Percentiles rank a stretch among this genome's conserved stretches.
Conservation (phyloP, 257 asterid species). For the Penstemon eatonii region DNA sequence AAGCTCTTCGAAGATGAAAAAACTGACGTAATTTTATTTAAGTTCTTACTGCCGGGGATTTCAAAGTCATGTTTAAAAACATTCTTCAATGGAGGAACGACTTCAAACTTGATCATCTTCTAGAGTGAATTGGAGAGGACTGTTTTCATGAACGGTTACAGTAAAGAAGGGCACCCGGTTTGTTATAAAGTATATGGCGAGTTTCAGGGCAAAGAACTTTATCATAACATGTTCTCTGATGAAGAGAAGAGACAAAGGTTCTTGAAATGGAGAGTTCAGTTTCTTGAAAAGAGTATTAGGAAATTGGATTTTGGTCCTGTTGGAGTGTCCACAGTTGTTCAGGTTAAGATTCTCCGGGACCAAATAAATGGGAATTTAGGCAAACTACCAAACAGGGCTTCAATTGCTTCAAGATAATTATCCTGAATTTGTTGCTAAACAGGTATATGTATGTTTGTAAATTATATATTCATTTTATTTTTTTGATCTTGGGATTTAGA, state of each 20-base stretch:
- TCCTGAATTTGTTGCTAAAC: conserved; percentile 48
- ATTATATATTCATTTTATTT: background rate
- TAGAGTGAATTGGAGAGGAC: conserved; percentile 26
- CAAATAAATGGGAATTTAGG: conserved; percentile 31
- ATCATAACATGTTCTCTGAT: conserved; percentile 31
- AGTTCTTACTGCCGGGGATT: conserved; percentile 41
- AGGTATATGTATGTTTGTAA: conserved; percentile 26
- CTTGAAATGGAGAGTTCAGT: conserved; percentile 37
- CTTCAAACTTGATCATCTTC: conserved; percentile 28
- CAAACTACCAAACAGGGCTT: conserved; percentile 34
- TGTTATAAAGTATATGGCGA: conserved; percentile 47
- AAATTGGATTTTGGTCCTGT: conserved; percentile 36
- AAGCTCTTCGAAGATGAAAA: conserved; percentile 36
- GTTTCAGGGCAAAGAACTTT: conserved; percentile 30
- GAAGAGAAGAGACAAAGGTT: conserved; percentile 36
- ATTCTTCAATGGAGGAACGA: conserved; percentile 35
- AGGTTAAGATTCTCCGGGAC: conserved; percentile 39
- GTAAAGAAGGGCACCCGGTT: conserved; percentile 38
- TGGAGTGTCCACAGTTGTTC: conserved; percentile 34
- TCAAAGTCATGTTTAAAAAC: conserved; percentile 35
- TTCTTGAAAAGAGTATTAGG: conserved; percentile 36
- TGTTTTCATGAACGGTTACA: conserved; percentile 38
- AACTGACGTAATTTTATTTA: conserved; percentile 33
- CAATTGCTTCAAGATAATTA: conserved; percentile 45
- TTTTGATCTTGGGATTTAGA: background rate